Conservation (phyloP, 1,284 basidiomycete species). For the Puccinia hordei region DNA sequence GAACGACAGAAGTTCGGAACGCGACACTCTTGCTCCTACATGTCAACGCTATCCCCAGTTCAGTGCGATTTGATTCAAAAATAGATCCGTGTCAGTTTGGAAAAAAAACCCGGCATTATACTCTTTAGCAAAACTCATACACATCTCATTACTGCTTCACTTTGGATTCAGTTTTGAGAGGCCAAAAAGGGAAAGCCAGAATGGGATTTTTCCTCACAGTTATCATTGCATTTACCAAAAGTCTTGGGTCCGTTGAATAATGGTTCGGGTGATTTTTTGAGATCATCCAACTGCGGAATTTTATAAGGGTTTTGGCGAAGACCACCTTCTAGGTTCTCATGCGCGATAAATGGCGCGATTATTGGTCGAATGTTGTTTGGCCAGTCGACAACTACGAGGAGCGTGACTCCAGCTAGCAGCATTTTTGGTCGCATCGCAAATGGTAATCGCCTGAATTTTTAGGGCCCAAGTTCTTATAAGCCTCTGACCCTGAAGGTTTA, state of each 20-base stretch:
- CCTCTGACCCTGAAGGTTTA: background rate
- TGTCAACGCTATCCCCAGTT: background rate
- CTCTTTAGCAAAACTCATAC: too few species aligned
- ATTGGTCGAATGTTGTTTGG: background rate
- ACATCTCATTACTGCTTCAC: too few species aligned
- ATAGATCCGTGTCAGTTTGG: too few species aligned
- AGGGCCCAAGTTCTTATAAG: background rate
- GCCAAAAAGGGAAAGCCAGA: background rate
- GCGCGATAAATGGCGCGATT: background rate
- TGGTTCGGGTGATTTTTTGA: background rate
- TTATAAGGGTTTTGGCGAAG: background rate
- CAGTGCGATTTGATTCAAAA: too few species aligned
- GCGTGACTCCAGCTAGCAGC: background rate
- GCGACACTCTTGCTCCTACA: background rate
- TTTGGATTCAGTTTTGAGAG: background rate
- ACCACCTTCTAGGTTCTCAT: background rate
- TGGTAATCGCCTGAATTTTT: background rate
- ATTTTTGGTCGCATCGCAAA: background rate
- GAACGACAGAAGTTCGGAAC: background rate
- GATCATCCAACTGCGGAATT: background rate
- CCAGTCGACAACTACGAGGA: background rate
- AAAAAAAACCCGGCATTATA: too few species aligned
- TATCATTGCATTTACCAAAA: background rate
- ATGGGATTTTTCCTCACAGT: background rate
- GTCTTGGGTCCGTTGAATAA: background rate